Conservation (phyloP, 371 early-diverging fungal species). For the Globomyces sp. region DNA sequence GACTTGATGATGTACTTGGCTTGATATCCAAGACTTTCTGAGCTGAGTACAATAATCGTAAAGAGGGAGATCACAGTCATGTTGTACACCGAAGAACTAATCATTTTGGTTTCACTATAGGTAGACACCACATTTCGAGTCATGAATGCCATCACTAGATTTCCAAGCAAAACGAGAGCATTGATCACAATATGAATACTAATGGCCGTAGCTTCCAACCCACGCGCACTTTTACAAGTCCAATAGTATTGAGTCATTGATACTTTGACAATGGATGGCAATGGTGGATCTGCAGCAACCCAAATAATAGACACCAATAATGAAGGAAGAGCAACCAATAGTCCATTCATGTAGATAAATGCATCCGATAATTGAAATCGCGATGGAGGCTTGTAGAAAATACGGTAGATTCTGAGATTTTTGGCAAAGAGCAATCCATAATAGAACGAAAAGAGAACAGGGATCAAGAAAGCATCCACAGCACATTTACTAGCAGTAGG, state of each 20-base stretch:
- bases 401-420: neutral
- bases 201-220: neutral
- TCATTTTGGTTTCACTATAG: constrained; percentile 11
- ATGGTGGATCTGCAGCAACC: neutral
- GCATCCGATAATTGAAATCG: neutral
- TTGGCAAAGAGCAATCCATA: constrained; percentile 12
- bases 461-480: neutral
- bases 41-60: neutral
- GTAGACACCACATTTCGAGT: constrained; percentile 6
- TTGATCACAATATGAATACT: neutral
- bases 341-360: neutral
- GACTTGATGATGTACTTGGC: neutral
- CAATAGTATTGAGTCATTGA: neutral
- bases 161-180: neutral
- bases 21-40: neutral
- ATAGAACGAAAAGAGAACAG: constrained; percentile 10
- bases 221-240: neutral
- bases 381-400: neutral
- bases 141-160: constrained; percentile 5
- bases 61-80: constrained; percentile 1
- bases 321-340: neutral
- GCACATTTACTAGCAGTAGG: neutral
- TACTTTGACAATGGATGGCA: neutral
- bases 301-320: neutral
- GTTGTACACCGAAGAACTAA: constrained; percentile 1